Percentiles rank a stretch among this genome's conserved stretches.
Conservation (phyloP, 2,329 filamentous ascomycete species). For the Apiospora marii region DNA sequence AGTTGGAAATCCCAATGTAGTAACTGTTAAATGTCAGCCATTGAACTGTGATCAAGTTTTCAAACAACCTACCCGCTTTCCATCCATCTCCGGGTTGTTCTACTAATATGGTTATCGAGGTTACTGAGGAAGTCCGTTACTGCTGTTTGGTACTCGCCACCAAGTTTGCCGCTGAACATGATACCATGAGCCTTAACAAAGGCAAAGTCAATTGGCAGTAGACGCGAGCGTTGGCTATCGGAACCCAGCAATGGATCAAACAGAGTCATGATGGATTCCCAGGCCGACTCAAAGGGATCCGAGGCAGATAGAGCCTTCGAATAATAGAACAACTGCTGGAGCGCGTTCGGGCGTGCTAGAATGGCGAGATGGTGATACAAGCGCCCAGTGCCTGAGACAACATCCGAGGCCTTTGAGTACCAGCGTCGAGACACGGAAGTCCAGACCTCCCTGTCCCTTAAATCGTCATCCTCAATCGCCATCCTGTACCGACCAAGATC, state of each 20-base stretch:
- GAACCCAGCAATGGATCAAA: slow-evolving; percentile 65
- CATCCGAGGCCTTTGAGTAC: slow-evolving; percentile 85
- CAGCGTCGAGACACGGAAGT: slow-evolving; percentile 80
- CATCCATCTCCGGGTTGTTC: slow-evolving; percentile 59
- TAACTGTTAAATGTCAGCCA: slow-evolving; percentile 48
- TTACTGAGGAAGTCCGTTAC: slow-evolving; percentile 58
- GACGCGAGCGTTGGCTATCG: slow-evolving; percentile 42
- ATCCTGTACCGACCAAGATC: slow-evolving; percentile 87
- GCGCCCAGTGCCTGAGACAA: slow-evolving; percentile 76
- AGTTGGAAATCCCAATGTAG: slow-evolving; percentile 64
- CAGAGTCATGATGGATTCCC: slow-evolving; percentile 74
- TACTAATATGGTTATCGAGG: slow-evolving; percentile 65
- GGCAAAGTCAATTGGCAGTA: slow-evolving; percentile 59
- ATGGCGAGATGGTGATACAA: slow-evolving; percentile 91
- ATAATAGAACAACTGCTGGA: slow-evolving; percentile 79
- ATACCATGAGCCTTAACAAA: slow-evolving; percentile 72
- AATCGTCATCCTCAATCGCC: slow-evolving; percentile 87
- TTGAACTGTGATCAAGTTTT: not conserved
- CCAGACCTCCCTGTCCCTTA: slow-evolving; percentile 81
- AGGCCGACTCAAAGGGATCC: slow-evolving; percentile 71
- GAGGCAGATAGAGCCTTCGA: slow-evolving; percentile 73
- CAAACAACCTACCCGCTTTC: slow-evolving; percentile 47
- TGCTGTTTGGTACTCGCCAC: slow-evolving; percentile 55
- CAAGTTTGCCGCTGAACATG: slow-evolving; percentile 62
- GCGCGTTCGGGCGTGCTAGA: slow-evolving; percentile 71